These are phyloP conservation scores for Tolypocladium tundrense DNA, from an alignment of 2,329 filamentous ascomycete species.

Conservation along the genomic window DNA sequence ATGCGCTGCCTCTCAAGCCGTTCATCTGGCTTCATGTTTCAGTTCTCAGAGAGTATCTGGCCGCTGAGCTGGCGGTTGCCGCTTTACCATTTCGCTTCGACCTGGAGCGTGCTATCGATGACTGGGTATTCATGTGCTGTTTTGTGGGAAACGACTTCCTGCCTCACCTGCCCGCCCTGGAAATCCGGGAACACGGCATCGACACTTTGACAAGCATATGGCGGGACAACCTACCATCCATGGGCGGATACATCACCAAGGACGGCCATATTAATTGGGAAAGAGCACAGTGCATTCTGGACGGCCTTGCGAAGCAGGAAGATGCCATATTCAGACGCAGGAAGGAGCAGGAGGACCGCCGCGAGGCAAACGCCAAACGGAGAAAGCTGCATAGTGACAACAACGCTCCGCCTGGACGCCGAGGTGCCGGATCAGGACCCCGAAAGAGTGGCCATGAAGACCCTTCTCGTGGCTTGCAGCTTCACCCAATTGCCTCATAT, in stretches of 20 bases:
- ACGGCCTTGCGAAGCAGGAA: constrained; percentile 84
- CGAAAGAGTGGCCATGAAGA: constrained; percentile 23
- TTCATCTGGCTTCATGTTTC: constrained; percentile 98
- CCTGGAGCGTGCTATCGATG: constrained; percentile 85
- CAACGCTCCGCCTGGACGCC: constrained; percentile 17
- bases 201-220: constrained; percentile 95
- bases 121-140: constrained; percentile 99
- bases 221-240: constrained; percentile 80
- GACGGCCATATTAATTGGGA: constrained; percentile 86
- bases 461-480: constrained; percentile 18
- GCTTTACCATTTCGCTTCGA: constrained; percentile 82
- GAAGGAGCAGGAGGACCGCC: constrained; percentile 75
- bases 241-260: constrained; percentile 95
- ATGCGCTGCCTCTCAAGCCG: constrained; percentile 63
- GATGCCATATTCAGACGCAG: constrained; percentile 85
- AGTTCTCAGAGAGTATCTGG: constrained; percentile 84
- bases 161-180: constrained; percentile 90
- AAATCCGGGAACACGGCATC: constrained; percentile 95
- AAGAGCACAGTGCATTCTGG: constrained; percentile 77
- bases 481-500: constrained; percentile 35
- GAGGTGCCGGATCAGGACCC: constrained; percentile 6
- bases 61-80: constrained; percentile 76
- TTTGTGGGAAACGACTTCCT: constrained; percentile 98
- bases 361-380: constrained; percentile 69
- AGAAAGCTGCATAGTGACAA: constrained; percentile 60